These are phyloP conservation scores for Hemileccinum impolitum DNA, from an alignment of 768 basidiomycete genomes.

Conservation along the genomic window DNA sequence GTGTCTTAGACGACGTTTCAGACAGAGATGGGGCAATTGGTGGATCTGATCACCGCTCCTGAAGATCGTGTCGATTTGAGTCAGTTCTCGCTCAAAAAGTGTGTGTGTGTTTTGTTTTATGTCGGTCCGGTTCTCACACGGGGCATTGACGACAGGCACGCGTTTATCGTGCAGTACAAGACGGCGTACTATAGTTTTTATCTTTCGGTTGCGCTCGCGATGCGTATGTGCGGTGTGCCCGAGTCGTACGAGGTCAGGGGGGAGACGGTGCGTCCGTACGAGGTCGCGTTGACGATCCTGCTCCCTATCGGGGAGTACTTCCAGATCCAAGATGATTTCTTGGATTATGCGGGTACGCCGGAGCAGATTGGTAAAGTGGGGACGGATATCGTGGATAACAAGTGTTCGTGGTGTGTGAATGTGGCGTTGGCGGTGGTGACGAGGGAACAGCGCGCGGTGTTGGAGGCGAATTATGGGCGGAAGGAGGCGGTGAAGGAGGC, in stretches of 20 bases:
- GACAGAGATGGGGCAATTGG: conserved; percentile 94
- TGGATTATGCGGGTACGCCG: conserved; percentile 88
- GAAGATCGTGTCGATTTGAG: conserved; percentile 83
- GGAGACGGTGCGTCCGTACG: conserved; percentile 56
- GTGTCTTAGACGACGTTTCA: conserved; percentile 59
- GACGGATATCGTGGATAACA: conserved; percentile 98
- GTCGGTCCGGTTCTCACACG: not conserved
- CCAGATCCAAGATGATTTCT: conserved; percentile 97
- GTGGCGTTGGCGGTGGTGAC: conserved; percentile 63
- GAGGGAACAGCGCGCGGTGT: conserved; percentile 51
- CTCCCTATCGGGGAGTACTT: conserved; percentile 96
- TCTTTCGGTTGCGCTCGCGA: conserved; percentile 93
- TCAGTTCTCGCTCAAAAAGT: conserved; percentile 85
- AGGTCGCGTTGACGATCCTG: conserved; percentile 74
- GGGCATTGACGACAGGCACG: conserved; percentile 54
- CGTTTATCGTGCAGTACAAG: conserved; percentile 94
- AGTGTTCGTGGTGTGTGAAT: conserved; percentile 97
- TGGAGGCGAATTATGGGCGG: conserved; percentile 67
- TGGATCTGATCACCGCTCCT: conserved; percentile 93
- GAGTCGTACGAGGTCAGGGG: conserved; percentile 41
- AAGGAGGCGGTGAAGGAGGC: conserved; percentile 49
- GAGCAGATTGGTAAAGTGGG: conserved; percentile 96
- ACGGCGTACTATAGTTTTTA: conserved; percentile 99
- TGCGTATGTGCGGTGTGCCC: conserved; percentile 72
- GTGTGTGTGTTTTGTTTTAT: not conserved